Evolutionary conservation across 768 basidiomycete species (phyloP), one percentile per base, ranked within the genome.

Genomic region (Gloeophyllum trabeum): DNA sequence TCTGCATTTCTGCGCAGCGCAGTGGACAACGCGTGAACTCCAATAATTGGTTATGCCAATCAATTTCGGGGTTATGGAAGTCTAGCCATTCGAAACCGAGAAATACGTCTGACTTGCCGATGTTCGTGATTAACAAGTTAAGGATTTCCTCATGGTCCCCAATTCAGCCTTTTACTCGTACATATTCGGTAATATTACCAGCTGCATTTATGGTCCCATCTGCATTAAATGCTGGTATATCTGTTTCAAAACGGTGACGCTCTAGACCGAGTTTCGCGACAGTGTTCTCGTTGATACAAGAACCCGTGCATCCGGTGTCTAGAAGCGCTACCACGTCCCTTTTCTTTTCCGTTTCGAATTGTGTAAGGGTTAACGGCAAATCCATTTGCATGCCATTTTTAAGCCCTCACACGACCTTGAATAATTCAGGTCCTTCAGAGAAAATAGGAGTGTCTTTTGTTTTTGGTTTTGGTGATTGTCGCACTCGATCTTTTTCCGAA

Each of bases 151-250:
- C 14, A 34, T 43, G 43, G 19, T 43, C 36, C 2, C 37, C 25
- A 14, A 43, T 28, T 24, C 20, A 24, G 2, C 36, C 21, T 2
- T n/a, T 4, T 24, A 24, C 6, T 3, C 6, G 2, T 10, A 54
- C 40, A 12, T 39, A 43, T 6, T 52, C 35, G 1, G 43, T 30
- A 10, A 56, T 56, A 0, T 32, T 7, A 0, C 53, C 49, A 2
- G 37, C 48, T 0, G 38, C 21, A 25, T 56, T 54, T 0, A 46
- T 14, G 0, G 45, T 42, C 0, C 49, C 49, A 34, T 54, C 45
- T 0, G 45, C 49, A 45, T 54, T 54, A 20, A 50, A 52, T 12
- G 51, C 50, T 10, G 41, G 49, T 5, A 54, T 43, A 1, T 46
- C 41, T 3, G 25, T 13, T 3, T 49, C 42, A 1, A 55, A 20